Conservation (phyloP, 139 green algal species). For the Edaphochlamys debaryana region DNA sequence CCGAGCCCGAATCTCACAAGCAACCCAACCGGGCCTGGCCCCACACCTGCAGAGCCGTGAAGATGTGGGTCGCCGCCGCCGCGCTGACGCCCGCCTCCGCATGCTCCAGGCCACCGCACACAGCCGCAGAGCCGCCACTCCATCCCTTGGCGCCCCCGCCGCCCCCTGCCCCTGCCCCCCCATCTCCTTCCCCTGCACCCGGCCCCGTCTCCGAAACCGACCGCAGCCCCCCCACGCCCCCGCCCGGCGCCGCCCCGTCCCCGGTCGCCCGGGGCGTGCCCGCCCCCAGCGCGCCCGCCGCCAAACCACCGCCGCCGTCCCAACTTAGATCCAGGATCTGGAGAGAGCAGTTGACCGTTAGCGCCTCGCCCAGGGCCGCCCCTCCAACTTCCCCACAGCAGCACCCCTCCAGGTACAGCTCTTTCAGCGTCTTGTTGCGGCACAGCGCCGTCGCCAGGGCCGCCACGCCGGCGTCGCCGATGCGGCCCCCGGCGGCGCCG, state of each 20-base stretch:
- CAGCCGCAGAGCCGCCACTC: too few species aligned
- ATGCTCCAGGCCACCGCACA: neutral
- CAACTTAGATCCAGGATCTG: slow-evolving; percentile 27
- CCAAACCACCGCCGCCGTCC: neutral
- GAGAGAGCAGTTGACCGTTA: neutral
- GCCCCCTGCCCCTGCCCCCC: neutral
- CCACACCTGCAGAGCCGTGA: slow-evolving; percentile 28
- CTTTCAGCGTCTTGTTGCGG: slow-evolving; percentile 3
- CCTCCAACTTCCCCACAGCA: neutral
- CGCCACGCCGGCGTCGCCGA: neutral
- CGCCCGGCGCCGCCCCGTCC: neutral
- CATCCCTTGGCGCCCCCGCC: neutral
- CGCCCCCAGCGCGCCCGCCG: neutral
- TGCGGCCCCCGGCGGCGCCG: too few species aligned
- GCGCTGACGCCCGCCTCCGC: neutral
- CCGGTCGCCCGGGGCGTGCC: neutral
- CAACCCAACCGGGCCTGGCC: too few species aligned
- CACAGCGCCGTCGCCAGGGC: slow-evolving; percentile 9
- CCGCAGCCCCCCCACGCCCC: too few species aligned
- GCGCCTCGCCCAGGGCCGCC: neutral
- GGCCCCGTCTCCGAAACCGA: too few species aligned
- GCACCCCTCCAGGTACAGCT: slow-evolving; percentile 2
- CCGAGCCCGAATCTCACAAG: too few species aligned
- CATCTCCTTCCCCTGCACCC: neutral
- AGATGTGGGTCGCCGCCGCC: slow-evolving; percentile 2